Evolutionary conservation across 225 moss, liverwort and hornwort species (phyloP).

Genomic region (Polytrichum commune): DNA sequence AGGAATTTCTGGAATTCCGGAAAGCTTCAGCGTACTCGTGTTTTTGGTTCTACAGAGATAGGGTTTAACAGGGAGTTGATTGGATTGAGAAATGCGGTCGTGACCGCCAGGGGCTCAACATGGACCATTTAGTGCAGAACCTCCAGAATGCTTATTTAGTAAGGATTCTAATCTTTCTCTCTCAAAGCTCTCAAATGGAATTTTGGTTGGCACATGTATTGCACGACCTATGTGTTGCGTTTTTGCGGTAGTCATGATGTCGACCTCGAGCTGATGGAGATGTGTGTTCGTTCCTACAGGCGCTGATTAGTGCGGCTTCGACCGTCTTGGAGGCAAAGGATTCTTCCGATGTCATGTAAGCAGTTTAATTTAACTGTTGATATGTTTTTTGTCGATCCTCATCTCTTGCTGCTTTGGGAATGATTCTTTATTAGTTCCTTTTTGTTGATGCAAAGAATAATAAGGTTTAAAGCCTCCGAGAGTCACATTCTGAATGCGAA

Average conservation of each 20-base stretch:
- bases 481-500: no score
- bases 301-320: conserved; percentile 64
- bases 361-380: background rate
- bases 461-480: no score
- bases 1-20: no score
- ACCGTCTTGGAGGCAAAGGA: conserved; percentile 82
- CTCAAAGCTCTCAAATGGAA: background rate
- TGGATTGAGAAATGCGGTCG: no score
- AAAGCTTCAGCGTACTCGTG: no score
- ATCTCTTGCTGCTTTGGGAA: no score
- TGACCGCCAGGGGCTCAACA: conserved; percentile 4
- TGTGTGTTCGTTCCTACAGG: conserved; percentile 35
- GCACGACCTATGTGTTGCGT: background rate
- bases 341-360: conserved; percentile 55
- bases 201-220: background rate
- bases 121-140: conserved; percentile 52
- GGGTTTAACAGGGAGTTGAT: background rate
- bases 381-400: no score
- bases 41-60: background rate
- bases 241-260: background rate
- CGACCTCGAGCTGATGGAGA: background rate
- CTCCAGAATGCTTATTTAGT: conserved; percentile 51
- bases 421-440: no score
- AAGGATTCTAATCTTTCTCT: conserved; percentile 1
- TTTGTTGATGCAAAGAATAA: no score